These are phyloP conservation scores for Neonectria hederae DNA, from an alignment of 2,329 filamentous ascomycete genomes.

Conservation along the genomic window DNA sequence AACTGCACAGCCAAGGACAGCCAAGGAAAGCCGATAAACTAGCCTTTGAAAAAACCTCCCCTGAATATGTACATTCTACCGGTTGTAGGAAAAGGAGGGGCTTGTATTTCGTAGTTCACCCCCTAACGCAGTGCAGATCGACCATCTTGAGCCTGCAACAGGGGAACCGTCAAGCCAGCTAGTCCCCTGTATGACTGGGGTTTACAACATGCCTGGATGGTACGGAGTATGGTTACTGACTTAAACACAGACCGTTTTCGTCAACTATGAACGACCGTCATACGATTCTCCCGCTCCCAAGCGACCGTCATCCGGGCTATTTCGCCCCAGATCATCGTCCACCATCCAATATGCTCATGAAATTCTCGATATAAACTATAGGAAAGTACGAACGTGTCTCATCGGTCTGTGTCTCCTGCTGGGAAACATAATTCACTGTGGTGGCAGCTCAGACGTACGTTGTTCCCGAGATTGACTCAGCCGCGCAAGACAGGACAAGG, in stretches of 20 bases:
- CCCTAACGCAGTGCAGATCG: slow-evolving; percentile 9
- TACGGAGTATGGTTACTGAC: no score
- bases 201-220: background rate
- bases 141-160: background rate
- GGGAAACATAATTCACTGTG: background rate
- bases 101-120: slow-evolving; percentile 4
- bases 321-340: background rate
- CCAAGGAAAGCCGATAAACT: background rate
- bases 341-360: background rate
- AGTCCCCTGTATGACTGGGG: background rate
- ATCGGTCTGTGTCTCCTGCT: background rate
- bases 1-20: background rate
- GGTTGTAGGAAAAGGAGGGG: slow-evolving; percentile 1
- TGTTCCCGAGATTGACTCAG: background rate
- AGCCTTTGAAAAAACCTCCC: background rate
- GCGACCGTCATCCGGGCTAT: background rate
- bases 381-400: no score
- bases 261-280: background rate
- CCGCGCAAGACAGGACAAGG: background rate
- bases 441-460: background rate
- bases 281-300: background rate
- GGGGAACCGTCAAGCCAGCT: background rate
- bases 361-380: background rate
- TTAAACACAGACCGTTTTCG: background rate
- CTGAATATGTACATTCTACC: background rate